Conservation (phyloP, 768 basidiomycete genomes). For the Clitopilus hobsonii region DNA sequence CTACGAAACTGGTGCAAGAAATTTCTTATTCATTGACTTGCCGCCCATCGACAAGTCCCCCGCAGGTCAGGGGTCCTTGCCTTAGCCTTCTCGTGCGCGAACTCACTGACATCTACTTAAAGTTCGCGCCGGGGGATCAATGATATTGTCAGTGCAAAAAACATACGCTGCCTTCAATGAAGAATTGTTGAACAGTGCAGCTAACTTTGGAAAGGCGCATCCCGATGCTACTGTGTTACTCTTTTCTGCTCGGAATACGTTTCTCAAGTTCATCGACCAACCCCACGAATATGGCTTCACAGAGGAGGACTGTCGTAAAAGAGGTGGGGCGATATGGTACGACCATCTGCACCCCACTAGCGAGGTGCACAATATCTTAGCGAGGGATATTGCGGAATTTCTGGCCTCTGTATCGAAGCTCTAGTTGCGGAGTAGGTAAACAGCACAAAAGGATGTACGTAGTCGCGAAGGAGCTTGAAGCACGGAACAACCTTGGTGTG, state of each 20-base stretch:
- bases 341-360: conserved; percentile 53
- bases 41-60: conserved; percentile 53
- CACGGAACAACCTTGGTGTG: too few species aligned
- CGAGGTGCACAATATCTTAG: conserved; percentile 43
- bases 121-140: background rate
- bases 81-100: background rate
- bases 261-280: conserved; percentile 43
- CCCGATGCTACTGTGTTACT: conserved; percentile 41
- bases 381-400: conserved; percentile 37
- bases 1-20: conserved; percentile 42
- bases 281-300: conserved; percentile 36
- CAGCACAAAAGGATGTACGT: too few species aligned
- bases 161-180: conserved; percentile 40
- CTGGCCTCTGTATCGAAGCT: conserved; percentile 19
- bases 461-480: too few species aligned
- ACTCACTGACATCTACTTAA: background rate
- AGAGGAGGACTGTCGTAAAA: conserved; percentile 22
- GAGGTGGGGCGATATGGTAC: conserved; percentile 41
- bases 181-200: conserved; percentile 23
- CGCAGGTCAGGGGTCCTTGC: conserved; percentile 22
- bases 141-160: background rate
- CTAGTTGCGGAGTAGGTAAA: too few species aligned
- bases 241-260: conserved; percentile 44
- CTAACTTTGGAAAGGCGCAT: conserved; percentile 33
- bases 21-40: conserved; percentile 58